Conservation (phyloP, 306 rosid genomes). For the Glycine latifolia region DNA sequence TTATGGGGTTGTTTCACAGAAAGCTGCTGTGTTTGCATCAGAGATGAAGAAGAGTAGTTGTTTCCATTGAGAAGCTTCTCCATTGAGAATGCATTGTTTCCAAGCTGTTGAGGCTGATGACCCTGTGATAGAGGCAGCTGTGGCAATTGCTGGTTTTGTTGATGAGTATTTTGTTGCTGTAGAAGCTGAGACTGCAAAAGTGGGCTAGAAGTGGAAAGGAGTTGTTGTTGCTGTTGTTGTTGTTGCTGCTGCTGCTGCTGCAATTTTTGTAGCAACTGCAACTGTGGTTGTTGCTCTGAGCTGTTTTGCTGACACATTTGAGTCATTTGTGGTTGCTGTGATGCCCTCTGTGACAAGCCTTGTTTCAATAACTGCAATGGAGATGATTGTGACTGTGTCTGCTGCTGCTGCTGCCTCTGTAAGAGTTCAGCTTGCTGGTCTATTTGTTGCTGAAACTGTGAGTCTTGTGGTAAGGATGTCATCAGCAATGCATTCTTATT, state of each 20-base stretch:
- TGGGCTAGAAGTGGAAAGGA: slow-evolving; percentile 65
- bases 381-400: slow-evolving; percentile 71
- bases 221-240: slow-evolving; percentile 63
- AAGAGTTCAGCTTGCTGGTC: slow-evolving; percentile 72
- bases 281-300: slow-evolving; percentile 82
- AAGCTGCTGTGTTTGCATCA: slow-evolving; percentile 71
- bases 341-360: slow-evolving; percentile 71
- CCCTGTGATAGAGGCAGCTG: slow-evolving; percentile 65
- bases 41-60: slow-evolving; percentile 65
- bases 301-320: slow-evolving; percentile 65
- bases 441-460: slow-evolving; percentile 77
- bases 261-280: slow-evolving; percentile 79
- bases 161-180: slow-evolving; percentile 73
- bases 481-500: slow-evolving; percentile 62
- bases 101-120: slow-evolving; percentile 75
- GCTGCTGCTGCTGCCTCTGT: slow-evolving; percentile 81
- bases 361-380: slow-evolving; percentile 77
- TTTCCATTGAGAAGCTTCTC: slow-evolving; percentile 68
- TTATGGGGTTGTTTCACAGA: slow-evolving; percentile 66
- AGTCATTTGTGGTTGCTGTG: slow-evolving; percentile 68
- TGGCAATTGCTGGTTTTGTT: slow-evolving; percentile 67
- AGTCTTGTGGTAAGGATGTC: slow-evolving; percentile 70
- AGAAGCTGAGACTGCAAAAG: slow-evolving; percentile 74
- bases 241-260: slow-evolving; percentile 61
- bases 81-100: slow-evolving; percentile 63